Conservation (phyloP, 2,329 filamentous ascomycete genomes). For the Berkeleyomyces rouxiae region DNA sequence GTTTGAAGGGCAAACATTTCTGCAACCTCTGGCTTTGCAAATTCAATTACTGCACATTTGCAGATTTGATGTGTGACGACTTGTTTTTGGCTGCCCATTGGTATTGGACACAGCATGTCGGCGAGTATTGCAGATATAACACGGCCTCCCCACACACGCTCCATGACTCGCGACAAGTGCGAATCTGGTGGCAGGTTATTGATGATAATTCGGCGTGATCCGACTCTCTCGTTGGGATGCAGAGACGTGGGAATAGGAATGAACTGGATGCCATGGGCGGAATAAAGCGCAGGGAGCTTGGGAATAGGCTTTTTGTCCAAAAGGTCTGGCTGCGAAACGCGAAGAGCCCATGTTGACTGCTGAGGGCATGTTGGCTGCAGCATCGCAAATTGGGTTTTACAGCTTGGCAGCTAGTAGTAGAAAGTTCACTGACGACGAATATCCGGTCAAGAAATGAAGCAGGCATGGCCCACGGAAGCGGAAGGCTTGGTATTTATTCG, state of each 20-base stretch:
- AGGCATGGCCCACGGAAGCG: neutral
- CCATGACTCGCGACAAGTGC: conserved; percentile 5
- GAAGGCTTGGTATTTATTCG: neutral
- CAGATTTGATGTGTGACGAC: neutral
- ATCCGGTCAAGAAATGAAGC: neutral
- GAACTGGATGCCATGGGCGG: neutral
- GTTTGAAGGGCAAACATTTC: neutral
- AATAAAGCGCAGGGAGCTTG: neutral
- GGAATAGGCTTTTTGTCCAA: neutral
- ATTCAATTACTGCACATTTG: conserved; percentile 9
- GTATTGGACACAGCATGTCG: neutral
- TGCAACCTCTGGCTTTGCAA: conserved; percentile 5
- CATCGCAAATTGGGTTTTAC: neutral
- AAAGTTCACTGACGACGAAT: neutral
- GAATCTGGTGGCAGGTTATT: conserved; percentile 16
- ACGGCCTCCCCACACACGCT: conserved; percentile 11
- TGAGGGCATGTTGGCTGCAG: neutral
- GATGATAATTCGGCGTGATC: conserved; percentile 17
- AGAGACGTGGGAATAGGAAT: neutral
- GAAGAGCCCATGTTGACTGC: neutral
- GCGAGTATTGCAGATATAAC: conserved; percentile 3
- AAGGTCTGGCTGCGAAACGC: neutral
- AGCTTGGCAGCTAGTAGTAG: neutral
- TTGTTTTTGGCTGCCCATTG: neutral
- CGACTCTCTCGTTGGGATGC: neutral